A percentile compares a stretch with the other conserved stretches of the same genome.
phyloP scores from a whole-genome alignment of 768 basidiomycete species.

The Boletus sp. region DNA sequence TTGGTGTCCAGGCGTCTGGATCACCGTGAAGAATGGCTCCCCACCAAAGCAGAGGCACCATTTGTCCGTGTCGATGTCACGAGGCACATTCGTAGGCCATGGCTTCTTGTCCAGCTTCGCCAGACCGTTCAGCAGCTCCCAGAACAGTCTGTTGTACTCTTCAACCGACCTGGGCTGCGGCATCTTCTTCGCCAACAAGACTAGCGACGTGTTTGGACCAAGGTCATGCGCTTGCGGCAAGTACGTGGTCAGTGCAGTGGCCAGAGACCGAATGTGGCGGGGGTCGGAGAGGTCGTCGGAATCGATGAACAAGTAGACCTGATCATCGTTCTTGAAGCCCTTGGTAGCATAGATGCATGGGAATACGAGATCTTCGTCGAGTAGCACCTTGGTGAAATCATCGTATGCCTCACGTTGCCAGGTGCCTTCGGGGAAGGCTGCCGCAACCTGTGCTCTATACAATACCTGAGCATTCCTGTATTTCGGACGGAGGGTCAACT shows the following conservation, averaged over 20 bases:
- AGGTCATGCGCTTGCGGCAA: constrained; percentile 15
- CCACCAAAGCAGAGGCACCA: constrained; percentile 24
- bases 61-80: constrained; percentile 19
- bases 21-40: constrained; percentile 20
- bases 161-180: constrained; percentile 9
- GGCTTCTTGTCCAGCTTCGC: constrained; percentile 16
- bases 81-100: constrained; percentile 15
- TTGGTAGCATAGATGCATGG: constrained; percentile 23
- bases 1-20: constrained; percentile 21
- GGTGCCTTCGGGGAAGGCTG: constrained; percentile 10
- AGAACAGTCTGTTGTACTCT: constrained; percentile 19
- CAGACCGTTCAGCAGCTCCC: constrained; percentile 19
- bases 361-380: constrained; percentile 20
- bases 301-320: constrained; percentile 21
- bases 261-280: constrained; percentile 19
- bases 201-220: constrained; percentile 21
- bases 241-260: constrained; percentile 11
- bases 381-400: constrained; percentile 18
- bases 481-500: too few species aligned
- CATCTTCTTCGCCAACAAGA: constrained; percentile 17
- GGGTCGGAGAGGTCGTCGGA: constrained; percentile 22
- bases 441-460: constrained; percentile 13
- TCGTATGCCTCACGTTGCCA: constrained; percentile 20
- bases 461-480: background rate
- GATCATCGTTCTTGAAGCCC: constrained; percentile 21